Evolutionary conservation across 208 protist species (phyloP), one percentile per base, ranked within the genome.

Genomic region (Zelonia costaricensis): DNA sequence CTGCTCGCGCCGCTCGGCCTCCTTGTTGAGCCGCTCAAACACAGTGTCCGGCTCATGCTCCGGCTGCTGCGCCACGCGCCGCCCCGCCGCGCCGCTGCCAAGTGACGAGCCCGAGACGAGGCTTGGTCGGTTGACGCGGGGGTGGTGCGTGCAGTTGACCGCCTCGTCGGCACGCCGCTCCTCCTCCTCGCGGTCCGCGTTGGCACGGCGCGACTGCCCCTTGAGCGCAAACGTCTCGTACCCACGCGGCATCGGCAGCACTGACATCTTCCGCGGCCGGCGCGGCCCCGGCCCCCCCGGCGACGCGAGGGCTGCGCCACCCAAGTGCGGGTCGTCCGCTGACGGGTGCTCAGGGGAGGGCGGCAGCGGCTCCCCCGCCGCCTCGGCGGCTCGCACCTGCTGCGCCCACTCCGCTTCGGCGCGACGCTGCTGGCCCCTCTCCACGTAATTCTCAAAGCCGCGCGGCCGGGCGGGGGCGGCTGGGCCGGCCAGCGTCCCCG

Each of bases 371-470:
- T 49, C 33, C 18, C 65, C 62, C 20, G 49, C 39, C 45, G 57
- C 57, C 16, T 36, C 49, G 0, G 65, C 65, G 0, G 49, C 39
- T 20, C 65, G 56, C 27, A 23, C 57, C 16, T 6, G 61, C 16
- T 62, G 52, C 27, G 63, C 71, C 10, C 44, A 60, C 36, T 73
- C 57, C 23, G 44, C 62, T 25, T 67, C 53, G 9, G 64, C 61
- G 3, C 75, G 62, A 22, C 78, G 80, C 38, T 62, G 62, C 47
- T 68, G 45, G 1, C 75, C 82, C n/a, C 69, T 62, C 31, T 74
- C 71, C 8, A 69, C 58, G 28, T 64, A 88, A 4, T 22, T 12
- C 23, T 78, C 69, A 53, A 80, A 83, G 9, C 58, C 73, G 3
- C 46, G 52, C 43, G 74, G 79, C n/a, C n/a, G n/a, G 43, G 36